Evolutionary conservation across 2,329 filamentous ascomycete species (phyloP).

Genomic region (Echinosphaeria canescens): DNA sequence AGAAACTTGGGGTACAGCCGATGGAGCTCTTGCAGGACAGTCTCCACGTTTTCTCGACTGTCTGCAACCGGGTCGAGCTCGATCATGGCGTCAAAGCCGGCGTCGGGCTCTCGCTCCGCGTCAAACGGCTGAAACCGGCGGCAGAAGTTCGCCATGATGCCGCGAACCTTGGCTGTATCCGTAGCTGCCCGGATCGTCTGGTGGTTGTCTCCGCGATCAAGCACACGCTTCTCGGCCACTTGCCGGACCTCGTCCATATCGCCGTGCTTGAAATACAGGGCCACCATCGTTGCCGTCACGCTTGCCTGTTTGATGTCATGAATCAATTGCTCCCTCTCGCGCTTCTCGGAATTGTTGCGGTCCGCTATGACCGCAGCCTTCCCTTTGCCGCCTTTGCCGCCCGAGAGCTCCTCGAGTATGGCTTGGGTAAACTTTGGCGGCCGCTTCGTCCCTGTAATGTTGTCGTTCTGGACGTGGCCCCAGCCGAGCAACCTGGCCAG

Average conservation of each 20-base stretch:
- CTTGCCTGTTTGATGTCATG: slow-evolving; percentile 47
- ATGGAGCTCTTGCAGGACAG: slow-evolving; percentile 48
- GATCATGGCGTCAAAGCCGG: slow-evolving; percentile 66
- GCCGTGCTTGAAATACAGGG: slow-evolving; percentile 74
- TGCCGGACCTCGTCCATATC: slow-evolving; percentile 51
- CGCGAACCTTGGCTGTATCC: slow-evolving; percentile 49
- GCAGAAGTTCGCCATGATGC: slow-evolving; percentile 92
- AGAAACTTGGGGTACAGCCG: slow-evolving; percentile 61
- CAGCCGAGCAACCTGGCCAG: slow-evolving; percentile 68
- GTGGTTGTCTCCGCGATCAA: slow-evolving; percentile 83
- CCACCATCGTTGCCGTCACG: slow-evolving; percentile 50
- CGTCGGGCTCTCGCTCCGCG: slow-evolving; percentile 45
- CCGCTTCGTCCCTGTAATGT: slow-evolving; percentile 58
- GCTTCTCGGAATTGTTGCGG: slow-evolving; percentile 78
- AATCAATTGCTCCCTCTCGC: slow-evolving; percentile 76
- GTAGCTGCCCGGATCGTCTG: slow-evolving; percentile 87
- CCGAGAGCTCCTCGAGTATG: slow-evolving; percentile 36
- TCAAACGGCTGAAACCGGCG: slow-evolving; percentile 64
- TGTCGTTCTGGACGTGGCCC: slow-evolving; percentile 94
- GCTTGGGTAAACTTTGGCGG: slow-evolving; percentile 58
- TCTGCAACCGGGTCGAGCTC: slow-evolving; percentile 56
- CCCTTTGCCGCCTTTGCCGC: no score
- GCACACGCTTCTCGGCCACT: slow-evolving; percentile 57
- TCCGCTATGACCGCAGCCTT: slow-evolving; percentile 69
- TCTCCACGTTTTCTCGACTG: slow-evolving; percentile 78